These are phyloP conservation scores for Phytophthora ramorum DNA, from an alignment of 352 stramenopile species.

Conservation along the genomic window DNA sequence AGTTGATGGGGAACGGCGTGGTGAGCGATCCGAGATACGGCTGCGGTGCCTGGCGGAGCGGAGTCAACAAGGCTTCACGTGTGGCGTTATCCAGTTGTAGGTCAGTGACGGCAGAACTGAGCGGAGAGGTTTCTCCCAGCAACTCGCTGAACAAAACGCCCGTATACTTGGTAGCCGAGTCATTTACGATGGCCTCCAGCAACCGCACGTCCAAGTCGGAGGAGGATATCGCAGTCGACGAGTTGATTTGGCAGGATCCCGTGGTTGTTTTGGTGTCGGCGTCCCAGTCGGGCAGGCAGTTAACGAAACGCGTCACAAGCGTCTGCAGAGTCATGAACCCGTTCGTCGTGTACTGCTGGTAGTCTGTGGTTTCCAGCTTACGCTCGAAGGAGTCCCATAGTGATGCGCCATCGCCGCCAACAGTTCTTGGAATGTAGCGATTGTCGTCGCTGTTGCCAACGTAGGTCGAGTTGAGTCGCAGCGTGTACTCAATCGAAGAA, in stretches of 20 bases:
- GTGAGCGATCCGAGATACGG: constrained; percentile 37
- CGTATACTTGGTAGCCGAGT: constrained; percentile 32
- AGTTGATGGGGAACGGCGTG: constrained; percentile 43
- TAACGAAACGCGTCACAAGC: constrained; percentile 48
- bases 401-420: constrained; percentile 22
- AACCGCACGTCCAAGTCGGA: constrained; percentile 25
- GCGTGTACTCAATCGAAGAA: constrained; percentile 42
- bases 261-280: constrained; percentile 19
- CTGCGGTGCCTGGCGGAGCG: constrained; percentile 46
- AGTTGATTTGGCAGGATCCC: constrained; percentile 26
- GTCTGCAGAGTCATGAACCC: constrained; percentile 62
- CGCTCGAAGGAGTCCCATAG: constrained; percentile 26
- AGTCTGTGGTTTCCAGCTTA: constrained; percentile 37
- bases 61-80: constrained; percentile 32
- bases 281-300: constrained; percentile 51
- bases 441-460: constrained; percentile 18
- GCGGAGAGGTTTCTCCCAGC: constrained; percentile 21
- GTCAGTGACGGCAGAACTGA: constrained; percentile 13
- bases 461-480: constrained; percentile 45
- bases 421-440: constrained; percentile 24
- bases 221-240: constrained; percentile 11
- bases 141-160: constrained; percentile 22
- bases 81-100: constrained; percentile 20
- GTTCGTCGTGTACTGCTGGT: constrained; percentile 44
- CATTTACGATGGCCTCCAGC: constrained; percentile 30